Base-by-base conservation (phyloP, 2,329 filamentous ascomycete species). In the Colletotrichum chlorophyti region DNA sequence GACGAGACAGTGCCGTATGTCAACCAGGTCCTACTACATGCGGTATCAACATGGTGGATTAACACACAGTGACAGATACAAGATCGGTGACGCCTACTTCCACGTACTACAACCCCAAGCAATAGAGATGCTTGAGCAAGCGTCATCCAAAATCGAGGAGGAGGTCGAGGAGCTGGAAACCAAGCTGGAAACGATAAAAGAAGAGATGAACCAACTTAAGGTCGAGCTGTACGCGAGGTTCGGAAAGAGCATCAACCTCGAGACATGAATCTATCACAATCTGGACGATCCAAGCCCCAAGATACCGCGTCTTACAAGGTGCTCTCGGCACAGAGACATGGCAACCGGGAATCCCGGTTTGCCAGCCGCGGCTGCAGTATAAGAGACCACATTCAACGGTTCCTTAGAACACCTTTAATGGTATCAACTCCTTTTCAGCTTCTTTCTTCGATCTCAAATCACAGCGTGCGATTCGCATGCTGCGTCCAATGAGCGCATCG, bases 81-180 rank as follows among this genome's bases (percentile, higher is more conserved):
- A 96, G 77, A 91, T 99, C 57, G 95, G 95, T 64, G 95, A 98
- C 74, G 91, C 93, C 6, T 99, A 98, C 78, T 91, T 98, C 74
- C 90, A 92, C 58, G 78, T 99, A 49, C 88, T 90, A 8, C 83
- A 97, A 14, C 78, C 88, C 45, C 90, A 97, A 71, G 95, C 95
- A 3, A 92, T 97, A 70, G 88, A 94, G 65, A 84, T 98, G 76
- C 87, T 99, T 5, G 80, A 86, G 15, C 76, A 83, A 10, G 90
- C 91, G 6, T 88, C 88, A 6, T 82, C 88, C 61, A 84, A 83
- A 67, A 87, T 97, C 62, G 92, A 96, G 64, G 79, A 87, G 63
- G 91, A 96, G 52, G 89, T 96, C 14, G 80, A 83, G 17, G 81
- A 77, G 59, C 77, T 97, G 52, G 93, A 97, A 74, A 90, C 92